Conservation (phyloP, 495 filamentous ascomycete species). For the Tuber brumale region DNA sequence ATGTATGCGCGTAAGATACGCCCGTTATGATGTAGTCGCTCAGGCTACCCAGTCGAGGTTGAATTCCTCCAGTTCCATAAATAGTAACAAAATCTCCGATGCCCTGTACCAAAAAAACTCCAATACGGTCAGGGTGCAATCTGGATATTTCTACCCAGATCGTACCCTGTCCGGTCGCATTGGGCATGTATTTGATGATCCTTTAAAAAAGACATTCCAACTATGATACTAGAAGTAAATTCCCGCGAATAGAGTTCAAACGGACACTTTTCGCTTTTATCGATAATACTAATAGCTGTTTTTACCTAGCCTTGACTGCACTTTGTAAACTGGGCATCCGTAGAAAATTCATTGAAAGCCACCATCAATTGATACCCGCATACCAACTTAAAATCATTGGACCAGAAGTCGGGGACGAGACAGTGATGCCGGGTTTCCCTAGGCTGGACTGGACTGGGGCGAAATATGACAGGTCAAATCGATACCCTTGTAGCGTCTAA, state of each 20-base stretch:
- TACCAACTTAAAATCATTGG: neutral
- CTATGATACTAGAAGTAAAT: neutral
- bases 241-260: neutral
- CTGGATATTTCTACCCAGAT: slow-evolving; percentile 1
- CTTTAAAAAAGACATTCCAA: neutral
- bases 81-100: neutral
- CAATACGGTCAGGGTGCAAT: neutral
- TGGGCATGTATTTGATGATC: neutral
- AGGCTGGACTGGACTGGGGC: slow-evolving; percentile 18
- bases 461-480: slow-evolving; percentile 10
- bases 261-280: neutral
- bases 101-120: neutral
- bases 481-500: slow-evolving; percentile 4
- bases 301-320: neutral
- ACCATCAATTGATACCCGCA: neutral
- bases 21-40: neutral
- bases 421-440: slow-evolving; percentile 7
- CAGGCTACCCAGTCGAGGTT: neutral
- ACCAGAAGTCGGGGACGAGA: neutral
- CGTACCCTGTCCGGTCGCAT: neutral
- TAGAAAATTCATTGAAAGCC: neutral
- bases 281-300: neutral
- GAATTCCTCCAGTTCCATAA: neutral
- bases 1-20: neutral
- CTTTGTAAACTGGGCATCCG: neutral